Evolutionary conservation across 2,329 filamentous ascomycete species (phyloP).

Genomic region (Aspergillus cejpii): DNA sequence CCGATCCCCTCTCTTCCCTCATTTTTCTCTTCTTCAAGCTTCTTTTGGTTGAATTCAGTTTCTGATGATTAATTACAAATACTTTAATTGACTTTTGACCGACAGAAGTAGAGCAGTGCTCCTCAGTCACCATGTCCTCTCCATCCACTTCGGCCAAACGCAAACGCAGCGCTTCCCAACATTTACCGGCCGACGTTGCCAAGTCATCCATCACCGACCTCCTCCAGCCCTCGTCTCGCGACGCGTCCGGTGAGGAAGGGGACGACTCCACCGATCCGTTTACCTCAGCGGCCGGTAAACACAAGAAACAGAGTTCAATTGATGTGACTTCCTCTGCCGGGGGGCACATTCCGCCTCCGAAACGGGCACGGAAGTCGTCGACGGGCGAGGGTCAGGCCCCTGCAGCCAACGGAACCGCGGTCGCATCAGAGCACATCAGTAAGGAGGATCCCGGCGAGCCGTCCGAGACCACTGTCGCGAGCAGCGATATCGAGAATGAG

Average conservation of each 20-base stretch:
- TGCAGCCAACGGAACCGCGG: conserved; percentile 23
- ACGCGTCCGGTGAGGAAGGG: conserved; percentile 75
- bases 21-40: conserved; percentile 1
- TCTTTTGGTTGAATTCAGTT: background rate
- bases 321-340: conserved; percentile 34
- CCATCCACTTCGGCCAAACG: conserved; percentile 61
- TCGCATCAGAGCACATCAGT: conserved; percentile 32
- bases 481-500: conserved; percentile 59
- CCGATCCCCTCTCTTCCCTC: conserved; percentile 2
- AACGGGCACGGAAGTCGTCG: conserved; percentile 63
- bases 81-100: background rate
- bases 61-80: background rate
- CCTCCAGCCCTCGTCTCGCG: conserved; percentile 67
- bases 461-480: conserved; percentile 62
- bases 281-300: conserved; percentile 37
- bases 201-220: conserved; percentile 52
- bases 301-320: conserved; percentile 51
- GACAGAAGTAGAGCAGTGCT: conserved; percentile 22
- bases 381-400: conserved; percentile 20
- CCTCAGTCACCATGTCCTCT: conserved; percentile 51
- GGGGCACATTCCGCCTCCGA: conserved; percentile 56
- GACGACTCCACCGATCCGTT: conserved; percentile 59
- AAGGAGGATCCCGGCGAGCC: conserved; percentile 60
- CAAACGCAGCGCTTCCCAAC: conserved; percentile 57
- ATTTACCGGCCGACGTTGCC: conserved; percentile 44